phyloP scores from a whole-genome alignment of 495 filamentous ascomycete genomes.

The Talaromyces nanjingensis region DNA sequence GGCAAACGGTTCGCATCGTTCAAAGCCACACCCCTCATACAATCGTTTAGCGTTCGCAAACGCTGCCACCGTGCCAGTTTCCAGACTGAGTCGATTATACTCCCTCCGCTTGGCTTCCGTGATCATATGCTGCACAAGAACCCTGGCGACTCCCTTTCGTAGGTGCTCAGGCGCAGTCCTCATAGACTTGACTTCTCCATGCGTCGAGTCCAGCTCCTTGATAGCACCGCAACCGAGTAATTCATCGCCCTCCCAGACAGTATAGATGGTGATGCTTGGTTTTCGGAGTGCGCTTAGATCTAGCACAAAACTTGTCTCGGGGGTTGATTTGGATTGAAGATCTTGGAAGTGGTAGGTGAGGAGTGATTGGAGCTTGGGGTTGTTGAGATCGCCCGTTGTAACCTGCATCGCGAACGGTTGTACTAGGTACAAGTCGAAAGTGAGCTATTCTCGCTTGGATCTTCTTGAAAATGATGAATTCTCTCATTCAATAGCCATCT shows the following conservation, averaged over 20 bases:
- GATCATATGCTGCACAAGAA: background rate
- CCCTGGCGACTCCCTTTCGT: background rate
- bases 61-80: background rate
- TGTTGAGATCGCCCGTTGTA: background rate
- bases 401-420: background rate
- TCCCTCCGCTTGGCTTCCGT: background rate
- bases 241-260: conserved; percentile 2
- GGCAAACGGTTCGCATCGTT: background rate
- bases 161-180: background rate
- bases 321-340: background rate
- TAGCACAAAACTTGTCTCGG: background rate
- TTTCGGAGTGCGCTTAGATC: background rate
- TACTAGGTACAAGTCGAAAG: background rate
- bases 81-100: background rate
- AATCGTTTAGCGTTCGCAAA: background rate
- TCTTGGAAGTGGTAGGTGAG: conserved; percentile 1
- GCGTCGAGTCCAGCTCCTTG: background rate
- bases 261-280: background rate
- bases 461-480: background rate
- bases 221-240: conserved; percentile 3
- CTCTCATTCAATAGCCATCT: background rate
- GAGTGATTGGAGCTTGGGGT: background rate
- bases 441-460: background rate
- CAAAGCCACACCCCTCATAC: background rate
- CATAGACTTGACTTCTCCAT: conserved; percentile 4